These are phyloP conservation scores for Diplocarpon rosae DNA, from an alignment of 2,329 filamentous ascomycete genomes.

Conservation along the genomic window DNA sequence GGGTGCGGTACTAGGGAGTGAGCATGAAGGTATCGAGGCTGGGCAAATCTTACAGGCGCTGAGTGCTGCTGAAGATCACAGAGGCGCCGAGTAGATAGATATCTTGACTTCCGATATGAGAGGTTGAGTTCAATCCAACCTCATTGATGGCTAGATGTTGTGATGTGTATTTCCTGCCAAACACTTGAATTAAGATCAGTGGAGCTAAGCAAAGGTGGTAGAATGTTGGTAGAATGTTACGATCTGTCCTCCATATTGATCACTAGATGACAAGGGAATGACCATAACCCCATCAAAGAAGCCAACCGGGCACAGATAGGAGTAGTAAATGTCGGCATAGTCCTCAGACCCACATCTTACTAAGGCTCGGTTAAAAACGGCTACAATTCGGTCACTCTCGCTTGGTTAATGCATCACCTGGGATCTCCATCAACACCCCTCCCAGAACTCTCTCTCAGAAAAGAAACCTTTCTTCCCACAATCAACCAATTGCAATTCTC, in stretches of 20 bases:
- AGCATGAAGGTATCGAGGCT: constrained; percentile 25
- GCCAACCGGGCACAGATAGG: too few relatives aligned
- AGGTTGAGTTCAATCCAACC: too few relatives aligned
- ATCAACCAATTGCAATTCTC: background rate
- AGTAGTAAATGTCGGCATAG: too few relatives aligned
- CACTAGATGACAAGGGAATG: too few relatives aligned
- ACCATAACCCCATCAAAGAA: too few relatives aligned
- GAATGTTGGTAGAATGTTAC: too few relatives aligned
- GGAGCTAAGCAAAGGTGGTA: too few relatives aligned
- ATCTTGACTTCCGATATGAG: background rate
- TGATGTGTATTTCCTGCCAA: background rate
- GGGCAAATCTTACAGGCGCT: constrained; percentile 26
- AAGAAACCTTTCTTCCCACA: too few relatives aligned
- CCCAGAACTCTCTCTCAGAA: background rate
- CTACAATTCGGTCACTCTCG: background rate
- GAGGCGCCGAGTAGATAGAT: constrained; percentile 5
- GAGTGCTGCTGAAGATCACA: constrained; percentile 21
- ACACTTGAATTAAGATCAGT: too few relatives aligned
- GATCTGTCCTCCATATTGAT: too few relatives aligned
- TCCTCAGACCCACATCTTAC: background rate
- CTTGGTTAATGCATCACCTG: background rate
- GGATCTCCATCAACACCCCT: background rate
- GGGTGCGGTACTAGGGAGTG: constrained; percentile 10
- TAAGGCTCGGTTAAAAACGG: background rate
- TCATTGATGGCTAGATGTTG: background rate